These are phyloP conservation scores for Alternaria arbusti DNA, from an alignment of 2,329 filamentous ascomycete species.

Conservation along the genomic window DNA sequence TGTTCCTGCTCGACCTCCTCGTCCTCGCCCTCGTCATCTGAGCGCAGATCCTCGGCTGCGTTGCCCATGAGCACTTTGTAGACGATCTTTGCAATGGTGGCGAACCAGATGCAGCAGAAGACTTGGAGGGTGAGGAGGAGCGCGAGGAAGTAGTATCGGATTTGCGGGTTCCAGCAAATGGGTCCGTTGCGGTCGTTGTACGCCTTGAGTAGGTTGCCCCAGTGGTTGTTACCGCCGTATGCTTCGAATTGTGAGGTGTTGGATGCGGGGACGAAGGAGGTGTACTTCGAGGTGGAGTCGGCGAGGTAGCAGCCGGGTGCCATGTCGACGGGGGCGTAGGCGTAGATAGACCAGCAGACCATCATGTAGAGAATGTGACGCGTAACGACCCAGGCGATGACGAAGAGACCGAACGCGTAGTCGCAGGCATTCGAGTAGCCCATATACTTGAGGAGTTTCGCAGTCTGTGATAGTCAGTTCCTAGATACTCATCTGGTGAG, in stretches of 20 bases:
- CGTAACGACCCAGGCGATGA: slow-evolving; percentile 81
- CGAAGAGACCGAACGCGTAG: slow-evolving; percentile 81
- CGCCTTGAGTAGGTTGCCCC: slow-evolving; percentile 72
- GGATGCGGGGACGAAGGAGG: slow-evolving; percentile 58
- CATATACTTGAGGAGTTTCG: slow-evolving; percentile 90
- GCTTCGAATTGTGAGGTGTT: slow-evolving; percentile 53
- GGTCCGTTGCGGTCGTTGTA: slow-evolving; percentile 73
- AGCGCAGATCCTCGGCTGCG: slow-evolving; percentile 83
- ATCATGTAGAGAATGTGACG: slow-evolving; percentile 82
- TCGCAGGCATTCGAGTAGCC: slow-evolving; percentile 80
- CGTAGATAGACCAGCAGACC: slow-evolving; percentile 83
- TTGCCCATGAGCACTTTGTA: slow-evolving; percentile 78
- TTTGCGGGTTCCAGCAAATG: slow-evolving; percentile 78
- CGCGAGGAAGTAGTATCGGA: slow-evolving; percentile 78
- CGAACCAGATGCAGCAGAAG: slow-evolving; percentile 86
- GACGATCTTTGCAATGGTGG: slow-evolving; percentile 84
- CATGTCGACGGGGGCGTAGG: slow-evolving; percentile 67
- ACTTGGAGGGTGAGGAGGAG: slow-evolving; percentile 79
- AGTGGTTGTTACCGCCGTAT: slow-evolving; percentile 50
- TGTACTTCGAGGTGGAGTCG: slow-evolving; percentile 53
- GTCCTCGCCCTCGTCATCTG: slow-evolving; percentile 81
- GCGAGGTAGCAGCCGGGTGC: slow-evolving; percentile 72
- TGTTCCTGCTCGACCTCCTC: slow-evolving; percentile 56
- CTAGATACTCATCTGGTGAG: background rate
- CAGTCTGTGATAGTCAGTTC: slow-evolving; percentile 62